Evolutionary conservation across 805 yeast genomes (phyloP).

Genomic region (Phaffomyces thermotolerans): DNA sequence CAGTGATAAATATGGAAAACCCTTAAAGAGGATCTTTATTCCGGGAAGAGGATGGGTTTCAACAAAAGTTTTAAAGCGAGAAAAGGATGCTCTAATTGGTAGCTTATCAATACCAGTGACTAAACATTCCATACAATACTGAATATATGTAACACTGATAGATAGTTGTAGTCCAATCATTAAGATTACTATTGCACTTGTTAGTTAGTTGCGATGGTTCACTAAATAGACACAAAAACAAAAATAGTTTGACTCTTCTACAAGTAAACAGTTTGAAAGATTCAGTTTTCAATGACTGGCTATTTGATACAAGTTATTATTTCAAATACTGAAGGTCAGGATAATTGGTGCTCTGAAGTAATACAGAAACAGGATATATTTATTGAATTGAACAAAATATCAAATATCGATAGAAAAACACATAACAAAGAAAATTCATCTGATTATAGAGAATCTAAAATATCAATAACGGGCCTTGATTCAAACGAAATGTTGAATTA

Average conservation of each 20-base stretch:
- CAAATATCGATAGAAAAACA: not conserved
- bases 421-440: no score
- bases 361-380: conserved; percentile 1
- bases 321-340: not conserved
- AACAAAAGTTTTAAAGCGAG: conserved; percentile 11
- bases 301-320: conserved; percentile 14
- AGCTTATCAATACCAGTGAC: not conserved
- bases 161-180: no score
- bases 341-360: conserved; percentile 1
- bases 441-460: conserved; percentile 25
- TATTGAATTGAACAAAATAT: not conserved
- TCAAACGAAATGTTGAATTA: not conserved
- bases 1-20: conserved; percentile 32
- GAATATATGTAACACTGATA: not conserved
- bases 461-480: conserved; percentile 27
- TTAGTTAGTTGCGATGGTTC: no score
- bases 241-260: not conserved
- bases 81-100: conserved; percentile 9
- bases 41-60: conserved; percentile 48
- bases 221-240: not conserved
- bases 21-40: conserved; percentile 36
- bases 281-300: not conserved
- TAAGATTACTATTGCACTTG: no score
- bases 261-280: not conserved
- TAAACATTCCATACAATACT: not conserved